Conservation (phyloP, 1,284 basidiomycete species). For the Trametes sp. region DNA sequence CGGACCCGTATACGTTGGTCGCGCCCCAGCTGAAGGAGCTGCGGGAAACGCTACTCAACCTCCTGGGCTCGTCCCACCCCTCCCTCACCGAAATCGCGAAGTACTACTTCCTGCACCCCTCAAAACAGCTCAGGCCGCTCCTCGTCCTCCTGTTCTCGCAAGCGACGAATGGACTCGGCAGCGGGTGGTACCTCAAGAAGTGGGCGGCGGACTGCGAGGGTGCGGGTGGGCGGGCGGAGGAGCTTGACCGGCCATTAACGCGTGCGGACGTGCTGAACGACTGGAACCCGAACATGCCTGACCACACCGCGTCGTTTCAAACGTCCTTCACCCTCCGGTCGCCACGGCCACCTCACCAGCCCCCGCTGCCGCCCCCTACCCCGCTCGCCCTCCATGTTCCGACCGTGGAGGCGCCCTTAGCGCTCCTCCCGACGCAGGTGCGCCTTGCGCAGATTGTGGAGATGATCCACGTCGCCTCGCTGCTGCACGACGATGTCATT, state of each 20-base stretch:
- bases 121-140: conserved; percentile 92
- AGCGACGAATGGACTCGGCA: conserved; percentile 86
- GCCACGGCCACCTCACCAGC: conserved; percentile 48
- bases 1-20: conserved; percentile 76
- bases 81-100: conserved; percentile 88
- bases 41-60: conserved; percentile 76
- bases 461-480: conserved; percentile 98
- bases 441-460: conserved; percentile 97
- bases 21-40: conserved; percentile 79
- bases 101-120: conserved; percentile 91
- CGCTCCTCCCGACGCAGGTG: conserved; percentile 84
- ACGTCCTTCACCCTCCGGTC: conserved; percentile 53
- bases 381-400: conserved; percentile 34
- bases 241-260: conserved; percentile 76
- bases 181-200: conserved; percentile 56
- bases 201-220: conserved; percentile 55
- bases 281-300: conserved; percentile 83
- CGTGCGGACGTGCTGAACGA: conserved; percentile 84
- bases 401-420: conserved; percentile 44
- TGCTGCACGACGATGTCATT: conserved; percentile 96
- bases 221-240: conserved; percentile 51
- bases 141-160: conserved; percentile 91
- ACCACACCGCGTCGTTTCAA: conserved; percentile 65
- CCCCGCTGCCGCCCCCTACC: conserved; percentile 50
- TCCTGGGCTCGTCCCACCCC: conserved; percentile 91